Percentiles rank a stretch among this genome's conserved stretches.
phyloP scores from a whole-genome alignment of 1,284 basidiomycete species.

The Apiotrichum sp. region DNA sequence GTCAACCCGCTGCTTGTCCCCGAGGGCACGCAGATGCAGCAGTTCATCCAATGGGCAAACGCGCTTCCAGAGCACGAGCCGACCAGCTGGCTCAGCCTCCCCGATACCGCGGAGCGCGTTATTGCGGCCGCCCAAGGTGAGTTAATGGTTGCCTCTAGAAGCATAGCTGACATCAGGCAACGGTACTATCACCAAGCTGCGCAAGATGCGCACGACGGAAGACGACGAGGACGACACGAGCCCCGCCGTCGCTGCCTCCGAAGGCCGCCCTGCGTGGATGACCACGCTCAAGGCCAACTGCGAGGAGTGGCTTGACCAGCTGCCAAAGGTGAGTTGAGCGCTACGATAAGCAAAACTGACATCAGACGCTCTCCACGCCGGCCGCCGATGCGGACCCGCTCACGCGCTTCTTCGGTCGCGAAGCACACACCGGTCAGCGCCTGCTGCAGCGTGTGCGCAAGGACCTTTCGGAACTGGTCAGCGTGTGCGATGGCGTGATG shows the following conservation, averaged over 20 bases:
- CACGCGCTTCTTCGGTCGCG: slow-evolving; percentile 80
- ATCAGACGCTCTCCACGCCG: slow-evolving; percentile 20
- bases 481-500: slow-evolving; percentile 74
- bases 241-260: slow-evolving; percentile 53
- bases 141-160: slow-evolving; percentile 12
- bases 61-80: slow-evolving; percentile 82
- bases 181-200: slow-evolving; percentile 70
- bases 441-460: slow-evolving; percentile 68
- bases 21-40: slow-evolving; percentile 82
- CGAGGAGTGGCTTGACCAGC: slow-evolving; percentile 67
- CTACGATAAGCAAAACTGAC: neutral
- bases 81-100: slow-evolving; percentile 84
- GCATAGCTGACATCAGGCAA: slow-evolving; percentile 55
- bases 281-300: slow-evolving; percentile 69
- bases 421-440: slow-evolving; percentile 69
- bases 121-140: slow-evolving; percentile 84
- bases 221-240: slow-evolving; percentile 78
- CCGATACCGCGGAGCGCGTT: slow-evolving; percentile 80
- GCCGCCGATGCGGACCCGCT: slow-evolving; percentile 58
- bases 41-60: slow-evolving; percentile 83
- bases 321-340: slow-evolving; percentile 60
- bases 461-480: slow-evolving; percentile 72
- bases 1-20: slow-evolving; percentile 64
- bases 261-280: slow-evolving; percentile 89
- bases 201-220: slow-evolving; percentile 82